Evolutionary conservation across 2,329 filamentous ascomycete genomes (phyloP), one percentile per base, ranked within the genome.

Genomic region (Fusarium tanahbumbuense): DNA sequence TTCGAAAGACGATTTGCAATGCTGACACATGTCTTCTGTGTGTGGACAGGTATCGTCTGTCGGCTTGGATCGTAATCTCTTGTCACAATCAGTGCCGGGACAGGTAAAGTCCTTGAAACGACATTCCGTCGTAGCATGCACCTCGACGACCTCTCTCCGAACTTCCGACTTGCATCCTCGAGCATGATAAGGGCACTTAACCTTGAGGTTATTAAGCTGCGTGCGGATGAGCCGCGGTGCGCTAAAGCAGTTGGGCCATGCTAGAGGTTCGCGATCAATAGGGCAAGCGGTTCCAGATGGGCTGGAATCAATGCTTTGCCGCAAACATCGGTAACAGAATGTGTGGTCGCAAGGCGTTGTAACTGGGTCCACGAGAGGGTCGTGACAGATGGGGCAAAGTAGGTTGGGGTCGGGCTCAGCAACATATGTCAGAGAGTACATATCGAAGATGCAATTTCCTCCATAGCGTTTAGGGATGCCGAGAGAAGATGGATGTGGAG

Each of bases 321-420:
- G 79, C 53, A 91, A 80, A 73, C 89, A 91, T 7, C 81, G 81
- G 54, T 85, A 84, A 73, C 89, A 91, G 75, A 91, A 91, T 15
- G 88, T 89, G 76, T 91, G 89, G 61, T 89, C 87, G 78, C 89
- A 91, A 10, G 81, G 80, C 1, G 88, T 90, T 44, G 88, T 89
- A 49, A 89, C 82, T 1, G 89, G 88, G 16, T 86, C 82, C 49
- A 91, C 80, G 44, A 91, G 83, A 5, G 89, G 86, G 13, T 87
- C 84, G 71, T 87, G 87, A 78, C 89, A 91, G 64, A 88, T 85
- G 6, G 85, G 85, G 53, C 83, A 85, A 58, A 87, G 79, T 15
- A 86, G 77, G 49, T 84, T 85, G 59, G 83, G 78, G 70, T 87
- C 85, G 37, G 79, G 74, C 20, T 80, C 82, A 45, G 74, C 70